Base-by-base conservation (phyloP, 140 eudicot genomes). In the Senecio squalidus region DNA sequence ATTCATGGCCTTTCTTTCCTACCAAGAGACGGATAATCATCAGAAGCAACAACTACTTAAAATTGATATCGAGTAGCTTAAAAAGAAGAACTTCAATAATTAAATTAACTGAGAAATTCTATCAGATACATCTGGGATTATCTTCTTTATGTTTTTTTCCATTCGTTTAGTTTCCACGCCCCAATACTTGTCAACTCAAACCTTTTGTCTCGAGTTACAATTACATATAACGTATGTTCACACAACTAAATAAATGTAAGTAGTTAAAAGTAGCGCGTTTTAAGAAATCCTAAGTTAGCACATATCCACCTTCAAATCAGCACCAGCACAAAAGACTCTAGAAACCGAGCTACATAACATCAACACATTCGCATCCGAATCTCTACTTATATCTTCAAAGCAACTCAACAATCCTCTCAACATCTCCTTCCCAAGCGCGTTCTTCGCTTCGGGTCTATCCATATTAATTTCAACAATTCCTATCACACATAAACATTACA, bases 281-380 rank as follows among this genome's bases (percentile, higher is more conserved):
- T 36, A 0, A 36, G 43, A 36, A 36, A n/a, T n/a, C n/a, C n/a
- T n/a, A n/a, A n/a, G n/a, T 9, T 1, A 33, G 10, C 40, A 33
- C 7, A 13, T 3, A 10, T 28, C 22, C 73, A 92, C 99, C 99
- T 92, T 92, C 68, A 92, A 74, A 84, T 92, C 99, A 73, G 99
- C 99, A 68, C 99, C 99, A 49, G 99, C 94, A 82, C 99, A 92
- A 68, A 92, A 92, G 25, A 79, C 98, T 69, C 64, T 80, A 16
- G 96, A 80, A 33, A 92, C 96, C 23, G 84, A 84, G 64, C 99
- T 92, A 75, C 85, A 70, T 53, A 92, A 87, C 94, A 92, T 72
- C 85, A 92, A 56, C 52, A 84, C 96, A 58, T 80, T 84, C 38
- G 86, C 93, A 49, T 80, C 60, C 33, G 69, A 65, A 55, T 92